Percentiles rank a stretch among this genome's conserved stretches.
These are phyloP conservation scores for Lanmaoa rubissima DNA, from an alignment of 768 basidiomycete genomes.

Conservation along the genomic window DNA sequence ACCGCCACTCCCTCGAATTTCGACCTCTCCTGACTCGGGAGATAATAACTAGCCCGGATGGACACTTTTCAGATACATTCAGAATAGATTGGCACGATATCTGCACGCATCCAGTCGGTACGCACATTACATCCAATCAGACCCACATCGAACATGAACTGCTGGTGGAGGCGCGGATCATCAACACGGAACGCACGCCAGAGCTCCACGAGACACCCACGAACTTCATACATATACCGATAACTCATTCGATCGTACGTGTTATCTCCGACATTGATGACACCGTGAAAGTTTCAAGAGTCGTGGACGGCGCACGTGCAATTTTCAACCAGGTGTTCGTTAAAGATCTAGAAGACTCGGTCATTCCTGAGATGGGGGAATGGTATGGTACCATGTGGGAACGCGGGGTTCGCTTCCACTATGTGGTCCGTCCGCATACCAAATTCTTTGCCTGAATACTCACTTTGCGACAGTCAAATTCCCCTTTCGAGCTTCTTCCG, in stretches of 20 bases:
- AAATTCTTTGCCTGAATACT: background rate
- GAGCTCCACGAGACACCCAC: slow-evolving; percentile 36
- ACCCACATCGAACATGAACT: slow-evolving; percentile 42
- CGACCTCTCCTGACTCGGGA: slow-evolving; percentile 50
- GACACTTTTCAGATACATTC: slow-evolving; percentile 68
- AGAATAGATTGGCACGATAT: slow-evolving; percentile 68
- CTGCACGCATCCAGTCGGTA: slow-evolving; percentile 54
- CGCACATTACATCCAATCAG: slow-evolving; percentile 59
- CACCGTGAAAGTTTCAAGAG: slow-evolving; percentile 66
- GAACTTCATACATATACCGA: slow-evolving; percentile 38
- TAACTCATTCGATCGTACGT: slow-evolving; percentile 65
- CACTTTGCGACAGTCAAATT: slow-evolving; percentile 65
- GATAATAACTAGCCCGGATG: slow-evolving; percentile 62
- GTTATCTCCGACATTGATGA: slow-evolving; percentile 95
- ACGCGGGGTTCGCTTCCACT: slow-evolving; percentile 78
- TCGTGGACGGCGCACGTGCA: slow-evolving; percentile 75
- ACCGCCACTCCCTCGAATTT: slow-evolving; percentile 30
- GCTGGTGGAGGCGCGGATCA: slow-evolving; percentile 51
- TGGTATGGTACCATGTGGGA: slow-evolving; percentile 73
- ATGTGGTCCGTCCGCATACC: slow-evolving; percentile 61
- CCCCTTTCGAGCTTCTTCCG: slow-evolving; percentile 81
- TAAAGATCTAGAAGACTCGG: slow-evolving; percentile 71
- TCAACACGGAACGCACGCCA: slow-evolving; percentile 38
- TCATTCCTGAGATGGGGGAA: slow-evolving; percentile 80
- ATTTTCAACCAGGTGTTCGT: slow-evolving; percentile 94